Base-by-base conservation (phyloP, 371 early-diverging fungal species). In the Mucor sp. region DNA sequence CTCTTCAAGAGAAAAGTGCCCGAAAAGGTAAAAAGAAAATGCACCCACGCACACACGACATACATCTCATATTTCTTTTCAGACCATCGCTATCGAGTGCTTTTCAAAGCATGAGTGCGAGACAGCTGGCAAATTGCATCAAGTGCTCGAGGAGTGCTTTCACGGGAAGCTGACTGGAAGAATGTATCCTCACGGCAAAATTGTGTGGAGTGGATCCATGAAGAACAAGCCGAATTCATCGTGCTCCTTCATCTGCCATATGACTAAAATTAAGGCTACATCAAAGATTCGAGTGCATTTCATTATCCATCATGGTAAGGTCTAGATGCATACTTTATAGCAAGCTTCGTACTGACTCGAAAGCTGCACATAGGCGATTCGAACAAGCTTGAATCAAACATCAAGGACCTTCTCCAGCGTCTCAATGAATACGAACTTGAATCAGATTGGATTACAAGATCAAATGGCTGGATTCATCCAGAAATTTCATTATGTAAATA, bases 61-160 rank as follows among this genome's bases (percentile, higher is more conserved):
- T 53, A 6, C 11, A 39, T 50, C 14, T 55, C 6, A 37, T 39
- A 25, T 58, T 14, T 50, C 21, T 19, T 25, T 23, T 6, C 48
- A 66, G 65, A 60, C 48, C 2, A 59, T 69, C 28, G 33, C 58
- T 2, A 65, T 74, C 19, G 70, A 72, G 62, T 69, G 67, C 47
- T 60, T 60, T 27, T 59, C 74, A 2, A 66, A 74, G 28, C 58
- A 69, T 62, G 69, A 69, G 60, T 69, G 56, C 23, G 74, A 74
- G 64, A 63, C 67, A 57, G 74, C 74, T 11, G 66, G 69, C 19
- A 74, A 74, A 43, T 41, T 74, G 27, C 69, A 74, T 65, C 74
- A 74, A 56, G 66, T 74, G 6, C 67, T 74, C 14, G 69, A 69
- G 66, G 69, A 73, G 69, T 66, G 69, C 33, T 73, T 57, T 41